phyloP scores from a whole-genome alignment of 1,284 basidiomycete genomes.

The Ganoderma sinense region DNA sequence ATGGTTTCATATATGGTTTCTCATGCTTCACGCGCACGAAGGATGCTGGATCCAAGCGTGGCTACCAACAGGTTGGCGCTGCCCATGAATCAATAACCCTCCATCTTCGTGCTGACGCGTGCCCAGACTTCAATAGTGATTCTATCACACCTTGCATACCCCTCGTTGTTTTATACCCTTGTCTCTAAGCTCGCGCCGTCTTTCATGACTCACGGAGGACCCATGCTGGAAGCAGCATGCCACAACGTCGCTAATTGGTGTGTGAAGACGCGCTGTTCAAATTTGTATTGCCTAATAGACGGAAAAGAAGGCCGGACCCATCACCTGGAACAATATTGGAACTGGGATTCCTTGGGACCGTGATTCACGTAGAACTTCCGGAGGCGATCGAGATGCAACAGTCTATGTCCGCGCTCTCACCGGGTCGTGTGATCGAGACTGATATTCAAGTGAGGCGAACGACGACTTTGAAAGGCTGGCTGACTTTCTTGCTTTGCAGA shows the following conservation, averaged over 20 bases:
- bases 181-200: slow-evolving; percentile 78
- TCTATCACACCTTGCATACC: slow-evolving; percentile 85
- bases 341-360: slow-evolving; percentile 82
- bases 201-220: slow-evolving; percentile 77
- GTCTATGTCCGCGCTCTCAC: slow-evolving; percentile 43
- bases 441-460: slow-evolving; percentile 29
- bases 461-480: neutral
- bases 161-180: slow-evolving; percentile 81
- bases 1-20: slow-evolving; percentile 85
- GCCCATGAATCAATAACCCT: neutral
- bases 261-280: slow-evolving; percentile 37
- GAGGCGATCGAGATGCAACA: slow-evolving; percentile 77
- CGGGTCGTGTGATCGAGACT: slow-evolving; percentile 23
- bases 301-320: slow-evolving; percentile 77
- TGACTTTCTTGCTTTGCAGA: slow-evolving; percentile 48
- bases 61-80: slow-evolving; percentile 82
- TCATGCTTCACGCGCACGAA: slow-evolving; percentile 82
- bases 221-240: slow-evolving; percentile 87
- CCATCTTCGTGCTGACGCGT: neutral
- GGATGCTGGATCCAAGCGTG: slow-evolving; percentile 77
- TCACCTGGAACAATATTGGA: slow-evolving; percentile 69
- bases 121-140: slow-evolving; percentile 85
- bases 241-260: slow-evolving; percentile 89
- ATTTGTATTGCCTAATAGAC: slow-evolving; percentile 21
- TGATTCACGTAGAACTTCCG: slow-evolving; percentile 79